Evolutionary conservation across 2,329 filamentous ascomycete species (phyloP), one percentile per base, ranked within the genome.

Genomic region (Alternaria atra): DNA sequence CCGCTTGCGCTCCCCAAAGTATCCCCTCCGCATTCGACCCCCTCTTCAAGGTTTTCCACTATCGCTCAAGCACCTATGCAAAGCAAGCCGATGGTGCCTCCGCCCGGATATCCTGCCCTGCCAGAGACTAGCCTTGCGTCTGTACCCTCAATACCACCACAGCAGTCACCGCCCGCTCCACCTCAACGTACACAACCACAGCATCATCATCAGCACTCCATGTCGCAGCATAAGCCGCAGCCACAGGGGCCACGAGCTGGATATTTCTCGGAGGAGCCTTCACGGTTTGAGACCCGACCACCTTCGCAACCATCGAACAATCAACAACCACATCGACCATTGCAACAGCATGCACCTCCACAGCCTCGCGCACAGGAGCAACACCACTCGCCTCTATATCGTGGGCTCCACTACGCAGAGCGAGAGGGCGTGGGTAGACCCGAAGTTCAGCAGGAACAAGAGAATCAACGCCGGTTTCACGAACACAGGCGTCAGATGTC

Each of bases 181-280:
- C 47, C 65, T 9, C 69, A 67, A 30, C 70, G 72, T 34, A 37
- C 58, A 12, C 71, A 70, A 35, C 58, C 68, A n/a, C 73, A 73
- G 39, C 69, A 74, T 35, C 73, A 70, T 46, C 72, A 71, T 20
- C 69, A 72, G 54, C 71, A 70, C 34, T 62, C 66, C 23, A 55
- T 71, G 25, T 68, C 73, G 12, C 76, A 75, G 35, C 67, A 72
- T 20, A 77, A 76, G 52, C 59, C 68, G 27, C 68, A 71, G 40
- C 69, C 70, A 44, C 66, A 65, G 34, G 74, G 72, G 13, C 77
- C 77, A 60, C 73, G 68, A 51, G 69, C 72, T 42, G 77, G 77
- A 2, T 79, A 71, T 57, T 79, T 79, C 52, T 76, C 76, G 13
- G 74, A 79, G 52, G 73, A 77, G 23, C 64, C 69, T 7, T 37